Base-by-base conservation (phyloP, 768 basidiomycete species). In the Sutorius australiensis region DNA sequence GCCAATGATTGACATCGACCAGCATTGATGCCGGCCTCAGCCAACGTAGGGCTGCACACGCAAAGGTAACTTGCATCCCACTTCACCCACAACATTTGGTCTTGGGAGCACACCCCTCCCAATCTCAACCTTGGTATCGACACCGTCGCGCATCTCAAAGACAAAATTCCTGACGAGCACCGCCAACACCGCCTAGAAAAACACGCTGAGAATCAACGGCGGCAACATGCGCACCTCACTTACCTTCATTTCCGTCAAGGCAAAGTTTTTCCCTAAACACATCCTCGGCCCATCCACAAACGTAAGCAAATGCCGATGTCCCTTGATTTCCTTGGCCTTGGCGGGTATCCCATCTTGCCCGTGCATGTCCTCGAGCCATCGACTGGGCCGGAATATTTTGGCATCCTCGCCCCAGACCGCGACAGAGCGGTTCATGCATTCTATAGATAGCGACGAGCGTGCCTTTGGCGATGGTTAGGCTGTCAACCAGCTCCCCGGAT, bases 381-480 rank as follows among this genome's bases (percentile, higher is more conserved):
- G 72, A 48, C 81, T 80, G 0, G 86, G 86, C 30, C 75, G 71
- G 61, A 83, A 89, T 28, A 77, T 73, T 27, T 75, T 73, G 1
- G 82, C 77, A 46, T 83, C 78, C 0, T 73, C 61, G 0, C 87
- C 87, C 87, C 87, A 88, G 19, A 85, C 62, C 1, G 64, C 68
- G 38, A 73, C 71, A 9, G 79, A 77, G 7, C 71, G 67, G 61
- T 87, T 86, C 54, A 82, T 73, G n/a, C 67, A 69, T 14, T 67
- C 55, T 30, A 83, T 75, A 74, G 4, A 77, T 63, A 8, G 69
- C 44, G 10, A 86, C 57, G 1, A 64, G 53, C 0, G 78, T 77
- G 2, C 78, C 81, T 54, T 78, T 78, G n/a, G 73, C 69, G 31
- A 86, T 65, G 8, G 69, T 43, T 37, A 86, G 56, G 21, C 65